phyloP scores from a whole-genome alignment of 192 early-diverging fungal genomes.

The Linderina pennispora region DNA sequence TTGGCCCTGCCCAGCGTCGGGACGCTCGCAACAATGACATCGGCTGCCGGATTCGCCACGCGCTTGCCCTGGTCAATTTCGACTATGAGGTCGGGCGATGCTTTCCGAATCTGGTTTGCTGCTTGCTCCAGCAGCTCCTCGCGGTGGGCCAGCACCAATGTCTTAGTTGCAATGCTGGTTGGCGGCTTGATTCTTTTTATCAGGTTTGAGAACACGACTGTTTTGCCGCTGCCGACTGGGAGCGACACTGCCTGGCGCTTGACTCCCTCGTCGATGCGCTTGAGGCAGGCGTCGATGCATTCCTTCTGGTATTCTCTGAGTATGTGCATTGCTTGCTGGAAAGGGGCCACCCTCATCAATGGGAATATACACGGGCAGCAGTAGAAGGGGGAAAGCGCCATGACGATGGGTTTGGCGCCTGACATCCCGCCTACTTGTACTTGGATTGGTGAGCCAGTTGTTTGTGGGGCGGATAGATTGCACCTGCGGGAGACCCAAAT shows the following conservation, averaged over 20 bases:
- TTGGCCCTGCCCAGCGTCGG: conserved; percentile 55
- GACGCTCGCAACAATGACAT: conserved; percentile 77
- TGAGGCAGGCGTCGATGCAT: conserved; percentile 69
- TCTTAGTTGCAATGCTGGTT: conserved; percentile 60
- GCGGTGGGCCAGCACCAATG: conserved; percentile 82
- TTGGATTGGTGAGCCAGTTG: no score
- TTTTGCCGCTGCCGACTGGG: conserved; percentile 84
- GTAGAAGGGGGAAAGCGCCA: no score
- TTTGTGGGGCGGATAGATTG: no score
- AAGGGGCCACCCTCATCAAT: no score
- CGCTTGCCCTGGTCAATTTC: conserved; percentile 62
- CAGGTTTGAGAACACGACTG: conserved; percentile 81
- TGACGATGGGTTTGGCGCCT: no score
- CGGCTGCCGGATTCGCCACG: conserved; percentile 51
- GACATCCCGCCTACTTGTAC: no score
- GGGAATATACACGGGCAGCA: no score
- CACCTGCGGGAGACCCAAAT: no score
- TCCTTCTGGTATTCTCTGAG: conserved; percentile 82
- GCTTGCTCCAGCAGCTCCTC: conserved; percentile 86
- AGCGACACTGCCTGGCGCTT: conserved; percentile 74
- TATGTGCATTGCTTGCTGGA: conserved; percentile 11
- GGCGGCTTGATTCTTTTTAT: conserved; percentile 61
- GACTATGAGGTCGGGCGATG: conserved; percentile 54
- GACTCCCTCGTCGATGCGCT: conserved; percentile 48
- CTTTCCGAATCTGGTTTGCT: conserved; percentile 52